These are phyloP conservation scores for Fusarium xylarioides DNA, from an alignment of 2,329 filamentous ascomycete species.

Conservation along the genomic window DNA sequence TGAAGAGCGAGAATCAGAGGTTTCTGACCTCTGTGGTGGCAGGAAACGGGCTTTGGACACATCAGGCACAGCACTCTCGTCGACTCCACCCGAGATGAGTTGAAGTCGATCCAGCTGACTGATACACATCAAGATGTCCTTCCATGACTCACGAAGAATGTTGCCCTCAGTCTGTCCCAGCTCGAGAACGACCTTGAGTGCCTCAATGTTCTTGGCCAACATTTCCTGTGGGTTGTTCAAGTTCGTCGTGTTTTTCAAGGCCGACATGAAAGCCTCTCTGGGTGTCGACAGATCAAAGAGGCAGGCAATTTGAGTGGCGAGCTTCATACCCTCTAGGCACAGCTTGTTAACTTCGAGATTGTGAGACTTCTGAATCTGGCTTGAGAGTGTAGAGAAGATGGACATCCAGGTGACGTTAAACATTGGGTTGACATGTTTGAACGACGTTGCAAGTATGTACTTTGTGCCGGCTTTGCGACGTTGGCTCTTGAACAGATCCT, in stretches of 20 bases:
- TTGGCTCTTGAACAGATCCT: constrained; percentile 90
- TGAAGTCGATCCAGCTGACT: constrained; percentile 96
- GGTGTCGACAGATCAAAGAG: constrained; percentile 94
- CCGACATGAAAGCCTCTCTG: constrained; percentile 92
- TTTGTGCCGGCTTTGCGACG: constrained; percentile 75
- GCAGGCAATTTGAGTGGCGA: constrained; percentile 92
- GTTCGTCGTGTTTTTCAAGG: constrained; percentile 92
- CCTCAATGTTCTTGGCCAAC: constrained; percentile 95
- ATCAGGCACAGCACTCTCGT: constrained; percentile 91
- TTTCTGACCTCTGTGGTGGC: constrained; percentile 64
- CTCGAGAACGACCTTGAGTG: constrained; percentile 89
- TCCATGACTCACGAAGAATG: constrained; percentile 88
- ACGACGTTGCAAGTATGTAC: constrained; percentile 93
- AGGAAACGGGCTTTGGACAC: constrained; percentile 84
- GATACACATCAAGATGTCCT: constrained; percentile 93
- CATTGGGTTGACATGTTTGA: constrained; percentile 96
- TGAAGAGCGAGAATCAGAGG: constrained; percentile 70
- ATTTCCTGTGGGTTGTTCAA: constrained; percentile 96
- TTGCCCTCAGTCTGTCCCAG: constrained; percentile 95
- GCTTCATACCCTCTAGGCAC: constrained; percentile 94
- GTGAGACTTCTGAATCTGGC: constrained; percentile 90
- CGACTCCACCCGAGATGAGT: constrained; percentile 91
- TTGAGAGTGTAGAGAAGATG: constrained; percentile 92
- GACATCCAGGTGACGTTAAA: constrained; percentile 99
- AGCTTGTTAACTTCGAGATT: constrained; percentile 91